These are phyloP conservation scores for Neurospora sp. DNA, from an alignment of 495 filamentous ascomycete genomes.

Conservation along the genomic window DNA sequence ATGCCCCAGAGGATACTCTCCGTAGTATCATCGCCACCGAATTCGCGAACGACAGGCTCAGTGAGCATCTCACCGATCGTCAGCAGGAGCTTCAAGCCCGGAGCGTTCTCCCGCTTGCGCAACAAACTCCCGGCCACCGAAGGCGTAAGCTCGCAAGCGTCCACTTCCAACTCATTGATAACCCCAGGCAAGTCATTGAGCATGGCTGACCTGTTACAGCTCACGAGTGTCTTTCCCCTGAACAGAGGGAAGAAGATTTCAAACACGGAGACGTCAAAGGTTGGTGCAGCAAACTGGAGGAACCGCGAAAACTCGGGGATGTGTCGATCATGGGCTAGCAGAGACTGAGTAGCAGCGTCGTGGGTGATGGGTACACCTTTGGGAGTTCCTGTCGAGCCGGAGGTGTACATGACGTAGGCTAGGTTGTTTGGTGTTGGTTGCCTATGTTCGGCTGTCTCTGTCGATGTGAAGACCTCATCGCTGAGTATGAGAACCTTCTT, in stretches of 20 bases:
- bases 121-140: conserved; percentile 66
- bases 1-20: conserved; percentile 61
- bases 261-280: conserved; percentile 82
- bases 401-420: conserved; percentile 89
- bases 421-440: conserved; percentile 32
- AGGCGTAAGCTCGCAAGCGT: conserved; percentile 75
- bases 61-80: conserved; percentile 89
- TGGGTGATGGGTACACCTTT: conserved; percentile 80
- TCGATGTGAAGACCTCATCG: neutral
- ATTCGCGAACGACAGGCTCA: conserved; percentile 58
- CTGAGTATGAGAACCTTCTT: conserved; percentile 19
- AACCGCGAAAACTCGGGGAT: conserved; percentile 66
- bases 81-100: conserved; percentile 52
- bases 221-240: conserved; percentile 59
- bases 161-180: conserved; percentile 54
- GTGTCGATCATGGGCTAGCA: conserved; percentile 66
- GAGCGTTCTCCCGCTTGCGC: conserved; percentile 48
- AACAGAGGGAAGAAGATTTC: conserved; percentile 79
- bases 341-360: conserved; percentile 59
- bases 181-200: conserved; percentile 58
- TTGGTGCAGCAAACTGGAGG: conserved; percentile 78
- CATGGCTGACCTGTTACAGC: conserved; percentile 51
- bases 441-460: neutral
- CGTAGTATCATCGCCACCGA: conserved; percentile 40
- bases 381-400: conserved; percentile 77